Evolutionary conservation across 2,329 filamentous ascomycete genomes (phyloP).

Genomic region (Venturia carpophila): DNA sequence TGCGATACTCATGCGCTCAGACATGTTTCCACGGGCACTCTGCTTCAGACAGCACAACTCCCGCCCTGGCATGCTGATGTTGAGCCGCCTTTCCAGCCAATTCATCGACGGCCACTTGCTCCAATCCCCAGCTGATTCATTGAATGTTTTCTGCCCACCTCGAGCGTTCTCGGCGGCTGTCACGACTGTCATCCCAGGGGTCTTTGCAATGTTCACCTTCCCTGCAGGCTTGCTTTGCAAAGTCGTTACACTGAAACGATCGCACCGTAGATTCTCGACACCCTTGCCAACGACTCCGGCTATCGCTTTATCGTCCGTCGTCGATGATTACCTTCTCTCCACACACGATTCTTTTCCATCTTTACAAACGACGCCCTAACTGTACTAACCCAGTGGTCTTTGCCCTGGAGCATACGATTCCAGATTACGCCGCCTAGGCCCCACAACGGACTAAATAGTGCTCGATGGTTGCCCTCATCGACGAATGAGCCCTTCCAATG

Average conservation of each 20-base stretch:
- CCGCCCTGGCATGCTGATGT: background rate
- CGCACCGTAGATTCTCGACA: background rate
- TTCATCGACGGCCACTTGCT: background rate
- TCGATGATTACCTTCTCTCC: background rate
- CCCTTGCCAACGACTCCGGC: background rate
- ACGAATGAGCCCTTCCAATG: background rate
- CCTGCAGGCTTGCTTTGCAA: background rate
- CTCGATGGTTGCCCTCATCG: background rate
- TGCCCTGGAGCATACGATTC: background rate
- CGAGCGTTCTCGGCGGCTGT: background rate
- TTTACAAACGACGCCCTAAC: background rate
- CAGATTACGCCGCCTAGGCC: background rate
- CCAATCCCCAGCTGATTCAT: background rate
- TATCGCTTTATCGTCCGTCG: background rate
- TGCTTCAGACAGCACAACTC: background rate
- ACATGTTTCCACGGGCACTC: background rate
- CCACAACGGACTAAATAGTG: background rate
- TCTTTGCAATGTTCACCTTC: background rate
- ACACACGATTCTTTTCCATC: background rate
- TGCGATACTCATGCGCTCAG: background rate
- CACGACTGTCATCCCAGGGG: background rate
- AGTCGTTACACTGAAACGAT: slow-evolving; percentile 9
- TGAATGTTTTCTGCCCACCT: background rate
- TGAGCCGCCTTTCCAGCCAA: background rate
- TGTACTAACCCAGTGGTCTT: background rate